phyloP scores from a whole-genome alignment of 2,329 filamentous ascomycete species.

The Xylariales sp. region DNA sequence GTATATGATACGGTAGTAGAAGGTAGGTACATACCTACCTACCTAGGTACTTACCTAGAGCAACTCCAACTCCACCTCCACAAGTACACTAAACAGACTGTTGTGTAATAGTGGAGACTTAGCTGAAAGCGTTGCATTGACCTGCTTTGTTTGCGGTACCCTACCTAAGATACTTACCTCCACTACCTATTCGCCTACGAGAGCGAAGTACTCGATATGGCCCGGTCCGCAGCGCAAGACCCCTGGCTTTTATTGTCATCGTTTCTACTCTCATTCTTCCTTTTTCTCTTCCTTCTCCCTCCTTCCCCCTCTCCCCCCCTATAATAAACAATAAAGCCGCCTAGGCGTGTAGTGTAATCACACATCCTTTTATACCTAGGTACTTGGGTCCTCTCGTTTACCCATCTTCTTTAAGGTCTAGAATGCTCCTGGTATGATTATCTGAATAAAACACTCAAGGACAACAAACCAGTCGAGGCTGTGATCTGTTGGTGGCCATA shows the following conservation, averaged over 20 bases:
- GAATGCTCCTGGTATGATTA: conserved; percentile 13
- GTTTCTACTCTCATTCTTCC: conserved; percentile 2
- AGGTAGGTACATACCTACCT: too few relatives aligned
- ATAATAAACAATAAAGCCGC: neutral
- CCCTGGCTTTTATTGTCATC: conserved; percentile 17
- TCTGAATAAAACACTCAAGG: neutral
- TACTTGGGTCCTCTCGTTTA: conserved; percentile 15
- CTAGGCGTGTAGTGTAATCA: neutral
- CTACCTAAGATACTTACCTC: neutral
- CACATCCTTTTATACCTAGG: neutral
- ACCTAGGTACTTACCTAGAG: neutral
- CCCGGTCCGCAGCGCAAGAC: neutral
- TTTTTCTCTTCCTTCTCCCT: neutral
- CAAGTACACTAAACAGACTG: neutral
- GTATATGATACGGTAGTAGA: too few relatives aligned
- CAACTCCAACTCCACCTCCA: conserved; percentile 9
- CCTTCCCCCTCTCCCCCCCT: neutral
- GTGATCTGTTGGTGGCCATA: conserved; percentile 8
- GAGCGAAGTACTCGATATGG: conserved; percentile 1
- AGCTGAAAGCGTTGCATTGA: conserved; percentile 16
- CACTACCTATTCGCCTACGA: neutral
- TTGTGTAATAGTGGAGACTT: conserved; percentile 9
- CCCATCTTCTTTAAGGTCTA: neutral
- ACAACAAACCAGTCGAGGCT: conserved; percentile 4
- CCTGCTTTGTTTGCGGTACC: neutral